Evolutionary conservation across 257 asterid species (phyloP), one percentile per base, ranked within the genome.

Genomic region (Ehretia macrophylla): DNA sequence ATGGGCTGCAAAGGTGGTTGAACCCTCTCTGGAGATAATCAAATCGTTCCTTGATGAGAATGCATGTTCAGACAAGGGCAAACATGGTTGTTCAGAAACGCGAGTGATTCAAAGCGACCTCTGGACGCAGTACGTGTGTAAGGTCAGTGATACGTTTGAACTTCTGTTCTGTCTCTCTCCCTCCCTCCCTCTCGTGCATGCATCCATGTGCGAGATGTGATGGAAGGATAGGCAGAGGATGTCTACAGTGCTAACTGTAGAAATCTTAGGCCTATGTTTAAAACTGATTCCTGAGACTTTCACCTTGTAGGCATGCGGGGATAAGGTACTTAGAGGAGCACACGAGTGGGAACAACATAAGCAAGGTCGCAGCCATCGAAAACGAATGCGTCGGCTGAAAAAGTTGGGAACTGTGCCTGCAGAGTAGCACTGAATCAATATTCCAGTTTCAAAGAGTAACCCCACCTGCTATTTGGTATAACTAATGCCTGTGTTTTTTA

Each of bases 331-430:
- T 53, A 61, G 99, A 73, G 99, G 97, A 13, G 70, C 66, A 45
- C 97, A 93, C 40, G 95, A 93, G 66, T 86, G 97, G 99, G 87
- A 89, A 53, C 88, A 93, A 60, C 99, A 89, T 58, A 73, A 57
- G 64, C 86, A 80, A 63, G 97, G 97, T 17, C 86, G 89, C 17
- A 17, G 68, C 63, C 99, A 93, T 69, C 85, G 95, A 11, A 93
- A 89, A 74, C 80, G 99, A 50, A 68, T 73, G 19, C 81, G 83
- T 16, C 65, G 79, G n/a, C 90, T 87, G 46, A 72, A 68, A 57
- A 90, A 68, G 65, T 65, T 73, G 9, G 80, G 76, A 19, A 46
- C 4, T 35, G 47, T 52, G 54, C 27, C 49, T 14, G 51, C 21
- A 19, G 64, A 57, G 8, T 42, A 42, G 47, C 16, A 27, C 35